Evolutionary conservation across 2,329 filamentous ascomycete species (phyloP).

Genomic region (Helotiales sp.): DNA sequence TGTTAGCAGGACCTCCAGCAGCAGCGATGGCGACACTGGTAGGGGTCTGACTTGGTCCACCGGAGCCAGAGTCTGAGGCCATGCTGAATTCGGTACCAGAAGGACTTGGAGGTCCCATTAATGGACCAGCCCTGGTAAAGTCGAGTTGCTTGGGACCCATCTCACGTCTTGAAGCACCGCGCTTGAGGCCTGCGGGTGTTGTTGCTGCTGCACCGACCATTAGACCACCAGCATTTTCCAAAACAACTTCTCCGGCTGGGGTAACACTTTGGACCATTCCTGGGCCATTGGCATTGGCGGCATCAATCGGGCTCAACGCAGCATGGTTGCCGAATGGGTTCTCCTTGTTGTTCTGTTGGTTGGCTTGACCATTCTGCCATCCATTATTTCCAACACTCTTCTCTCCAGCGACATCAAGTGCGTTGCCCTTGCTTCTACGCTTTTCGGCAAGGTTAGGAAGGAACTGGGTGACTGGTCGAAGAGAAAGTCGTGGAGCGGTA

Average conservation of each 20-base stretch:
- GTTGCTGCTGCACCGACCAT: slow-evolving; percentile 5
- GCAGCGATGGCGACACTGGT: slow-evolving; percentile 62
- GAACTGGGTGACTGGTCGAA: slow-evolving; percentile 84
- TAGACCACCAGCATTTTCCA: slow-evolving; percentile 11
- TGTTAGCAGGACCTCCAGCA: slow-evolving; percentile 57
- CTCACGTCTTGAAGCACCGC: slow-evolving; percentile 58
- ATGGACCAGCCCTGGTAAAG: slow-evolving; percentile 47
- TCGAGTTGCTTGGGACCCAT: slow-evolving; percentile 50
- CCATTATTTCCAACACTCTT: slow-evolving; percentile 5
- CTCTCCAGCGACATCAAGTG: slow-evolving; percentile 37
- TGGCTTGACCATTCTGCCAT: slow-evolving; percentile 39
- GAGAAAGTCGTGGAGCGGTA: slow-evolving; percentile 74
- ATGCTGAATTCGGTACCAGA: slow-evolving; percentile 63
- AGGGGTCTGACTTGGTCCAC: slow-evolving; percentile 41
- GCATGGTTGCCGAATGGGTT: slow-evolving; percentile 73
- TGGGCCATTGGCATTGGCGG: slow-evolving; percentile 43
- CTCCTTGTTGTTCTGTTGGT: slow-evolving; percentile 50
- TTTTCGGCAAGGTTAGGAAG: slow-evolving; percentile 64
- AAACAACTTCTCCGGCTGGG: slow-evolving; percentile 35
- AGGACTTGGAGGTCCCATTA: slow-evolving; percentile 54
- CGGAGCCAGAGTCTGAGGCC: slow-evolving; percentile 52
- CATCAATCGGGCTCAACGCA: slow-evolving; percentile 50
- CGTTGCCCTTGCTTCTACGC: slow-evolving; percentile 50
- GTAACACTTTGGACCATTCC: slow-evolving; percentile 41
- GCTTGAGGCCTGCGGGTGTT: slow-evolving; percentile 41